A percentile compares a stretch with the other conserved stretches of the same genome.
phyloP scores from a whole-genome alignment of 345 rosid species.

The Populus pruinosa region DNA sequence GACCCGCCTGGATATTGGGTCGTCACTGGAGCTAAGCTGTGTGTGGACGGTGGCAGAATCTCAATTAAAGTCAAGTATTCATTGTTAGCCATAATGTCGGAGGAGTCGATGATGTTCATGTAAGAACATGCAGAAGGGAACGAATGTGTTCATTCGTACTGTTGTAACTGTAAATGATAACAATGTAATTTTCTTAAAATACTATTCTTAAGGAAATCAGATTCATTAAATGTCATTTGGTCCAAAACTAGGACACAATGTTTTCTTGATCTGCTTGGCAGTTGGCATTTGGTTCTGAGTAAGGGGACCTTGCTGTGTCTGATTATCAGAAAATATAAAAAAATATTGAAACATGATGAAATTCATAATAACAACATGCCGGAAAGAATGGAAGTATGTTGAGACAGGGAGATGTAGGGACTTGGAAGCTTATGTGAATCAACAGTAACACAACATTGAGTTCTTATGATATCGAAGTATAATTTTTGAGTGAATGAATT shows the following conservation, averaged over 20 bases:
- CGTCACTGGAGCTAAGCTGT: constrained; percentile 87
- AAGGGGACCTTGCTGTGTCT: too few species aligned
- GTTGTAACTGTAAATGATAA: constrained; percentile 21
- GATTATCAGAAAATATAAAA: too few species aligned
- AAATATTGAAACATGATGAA: too few species aligned
- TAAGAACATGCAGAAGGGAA: constrained; percentile 15
- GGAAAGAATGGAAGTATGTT: too few species aligned
- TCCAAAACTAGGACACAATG: not conserved
- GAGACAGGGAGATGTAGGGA: too few species aligned
- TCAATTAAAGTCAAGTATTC: constrained; percentile 80
- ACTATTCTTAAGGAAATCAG: constrained; percentile 3
- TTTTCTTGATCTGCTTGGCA: not conserved
- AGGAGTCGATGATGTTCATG: constrained; percentile 62
- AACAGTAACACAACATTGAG: too few species aligned
- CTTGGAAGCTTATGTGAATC: too few species aligned
- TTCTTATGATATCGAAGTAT: too few species aligned
- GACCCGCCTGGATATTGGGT: constrained; percentile 94
- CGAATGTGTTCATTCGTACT: constrained; percentile 5
- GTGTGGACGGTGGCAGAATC: constrained; percentile 69
- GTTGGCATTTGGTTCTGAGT: too few species aligned
- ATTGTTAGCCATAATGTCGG: constrained; percentile 68
- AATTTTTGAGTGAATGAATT: too few species aligned
- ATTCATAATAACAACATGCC: too few species aligned
- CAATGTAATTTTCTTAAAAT: not conserved
- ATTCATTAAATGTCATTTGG: not conserved